These are phyloP conservation scores for Aspergillus novoparasiticus DNA, from an alignment of 2,329 filamentous ascomycete species.

Conservation along the genomic window DNA sequence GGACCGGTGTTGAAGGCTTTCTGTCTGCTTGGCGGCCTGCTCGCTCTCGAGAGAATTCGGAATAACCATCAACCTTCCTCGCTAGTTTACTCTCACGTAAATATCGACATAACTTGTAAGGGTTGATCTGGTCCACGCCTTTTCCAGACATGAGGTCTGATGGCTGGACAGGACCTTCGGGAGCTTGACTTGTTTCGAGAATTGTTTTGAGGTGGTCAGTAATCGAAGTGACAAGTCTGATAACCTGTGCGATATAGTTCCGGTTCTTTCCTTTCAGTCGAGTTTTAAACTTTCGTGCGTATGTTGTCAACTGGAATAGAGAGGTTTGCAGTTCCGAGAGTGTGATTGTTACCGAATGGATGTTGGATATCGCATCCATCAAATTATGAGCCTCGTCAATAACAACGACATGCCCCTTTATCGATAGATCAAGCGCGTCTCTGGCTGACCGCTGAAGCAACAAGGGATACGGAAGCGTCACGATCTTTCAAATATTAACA, in stretches of 20 bases:
- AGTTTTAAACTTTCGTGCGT: constrained; percentile 85
- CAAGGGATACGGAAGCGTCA: constrained; percentile 90
- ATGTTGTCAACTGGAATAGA: constrained; percentile 74
- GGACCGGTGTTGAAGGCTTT: constrained; percentile 51
- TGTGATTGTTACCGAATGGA: constrained; percentile 77
- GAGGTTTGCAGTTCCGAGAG: constrained; percentile 73
- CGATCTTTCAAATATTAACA: constrained; percentile 56
- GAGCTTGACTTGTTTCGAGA: constrained; percentile 38
- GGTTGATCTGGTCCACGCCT: constrained; percentile 91
- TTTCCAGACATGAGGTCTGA: constrained; percentile 77
- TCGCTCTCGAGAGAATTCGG: constrained; percentile 61
- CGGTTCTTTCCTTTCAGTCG: constrained; percentile 87
- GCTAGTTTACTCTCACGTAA: constrained; percentile 90
- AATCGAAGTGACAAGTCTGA: constrained; percentile 79
- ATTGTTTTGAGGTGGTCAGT: constrained; percentile 66
- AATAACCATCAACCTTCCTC: constrained; percentile 91
- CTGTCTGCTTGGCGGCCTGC: constrained; percentile 35
- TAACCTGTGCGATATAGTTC: constrained; percentile 85
- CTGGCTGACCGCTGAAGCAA: constrained; percentile 83
- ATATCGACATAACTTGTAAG: constrained; percentile 85
- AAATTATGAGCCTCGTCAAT: constrained; percentile 98
- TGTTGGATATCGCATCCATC: constrained; percentile 89
- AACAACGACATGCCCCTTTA: constrained; percentile 88
- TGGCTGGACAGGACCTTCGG: constrained; percentile 70
- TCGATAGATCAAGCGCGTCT: constrained; percentile 80